Conservation (phyloP, 2,329 filamentous ascomycete species). For the Emmonsiellopsis sp. region DNA sequence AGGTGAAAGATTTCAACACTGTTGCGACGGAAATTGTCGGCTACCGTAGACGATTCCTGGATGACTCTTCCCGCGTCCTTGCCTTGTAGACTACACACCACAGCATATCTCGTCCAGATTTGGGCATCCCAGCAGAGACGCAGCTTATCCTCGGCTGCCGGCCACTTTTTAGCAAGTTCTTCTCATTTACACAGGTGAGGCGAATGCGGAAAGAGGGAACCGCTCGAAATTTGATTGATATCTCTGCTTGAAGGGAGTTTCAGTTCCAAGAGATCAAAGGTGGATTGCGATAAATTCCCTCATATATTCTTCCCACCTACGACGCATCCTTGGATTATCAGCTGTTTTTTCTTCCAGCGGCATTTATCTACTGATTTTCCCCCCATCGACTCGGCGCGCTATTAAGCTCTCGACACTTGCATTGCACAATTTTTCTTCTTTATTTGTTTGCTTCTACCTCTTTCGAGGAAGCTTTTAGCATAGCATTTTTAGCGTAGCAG, state of each 20-base stretch:
- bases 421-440: too few species aligned
- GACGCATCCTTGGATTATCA: not conserved
- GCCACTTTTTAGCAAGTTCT: not conserved
- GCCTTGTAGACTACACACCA: slow-evolving; percentile 26
- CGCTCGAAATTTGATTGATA: not conserved
- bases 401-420: too few species aligned
- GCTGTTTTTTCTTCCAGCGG: not conserved
- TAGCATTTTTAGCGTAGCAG: too few species aligned
- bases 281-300: not conserved
- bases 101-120: not conserved
- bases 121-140: not conserved
- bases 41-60: slow-evolving; percentile 43
- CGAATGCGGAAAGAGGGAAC: not conserved
- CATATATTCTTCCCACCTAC: not conserved
- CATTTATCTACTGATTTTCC: not conserved
- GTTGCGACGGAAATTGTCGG: slow-evolving; percentile 41
- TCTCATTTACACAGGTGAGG: not conserved
- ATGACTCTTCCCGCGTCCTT: slow-evolving; percentile 38
- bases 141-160: not conserved
- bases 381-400: not conserved
- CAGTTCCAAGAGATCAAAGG: not conserved
- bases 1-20: slow-evolving; percentile 42
- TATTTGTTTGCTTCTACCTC: too few species aligned
- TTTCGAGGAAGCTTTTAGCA: too few species aligned
- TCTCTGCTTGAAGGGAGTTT: not conserved